Evolutionary conservation across 2,329 filamentous ascomycete species (phyloP).

Genomic region (Biscogniauxia mediterranea): DNA sequence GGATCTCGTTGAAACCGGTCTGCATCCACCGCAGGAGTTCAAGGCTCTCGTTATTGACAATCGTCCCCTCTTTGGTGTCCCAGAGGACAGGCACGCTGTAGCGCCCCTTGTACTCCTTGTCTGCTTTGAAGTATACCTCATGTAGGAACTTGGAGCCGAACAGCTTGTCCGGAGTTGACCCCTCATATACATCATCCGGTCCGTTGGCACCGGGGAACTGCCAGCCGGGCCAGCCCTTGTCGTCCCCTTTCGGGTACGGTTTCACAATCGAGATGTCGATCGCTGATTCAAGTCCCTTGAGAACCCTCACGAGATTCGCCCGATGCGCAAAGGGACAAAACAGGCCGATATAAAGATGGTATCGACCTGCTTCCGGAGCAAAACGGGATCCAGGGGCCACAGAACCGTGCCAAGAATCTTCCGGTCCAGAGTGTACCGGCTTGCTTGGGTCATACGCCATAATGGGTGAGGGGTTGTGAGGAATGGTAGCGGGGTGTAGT

Average conservation of each 20-base stretch:
- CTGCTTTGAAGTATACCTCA: constrained; percentile 61
- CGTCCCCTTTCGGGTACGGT: constrained; percentile 65
- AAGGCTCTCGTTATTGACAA: constrained; percentile 61
- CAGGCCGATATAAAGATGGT: constrained; percentile 43
- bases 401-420: constrained; percentile 27
- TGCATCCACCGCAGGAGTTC: constrained; percentile 59
- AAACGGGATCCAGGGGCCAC: constrained; percentile 22
- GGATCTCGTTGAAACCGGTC: constrained; percentile 51
- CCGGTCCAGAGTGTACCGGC: constrained; percentile 22
- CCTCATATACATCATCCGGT: constrained; percentile 50
- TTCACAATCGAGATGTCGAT: constrained; percentile 59
- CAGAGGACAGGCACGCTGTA: constrained; percentile 62
- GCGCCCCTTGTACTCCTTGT: constrained; percentile 57
- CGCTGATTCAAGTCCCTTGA: constrained; percentile 55
- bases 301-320: constrained; percentile 53
- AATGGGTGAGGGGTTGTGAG: background rate
- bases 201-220: constrained; percentile 48
- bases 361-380: constrained; percentile 23
- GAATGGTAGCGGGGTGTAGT: background rate
- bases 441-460: constrained; percentile 16
- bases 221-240: constrained; percentile 63
- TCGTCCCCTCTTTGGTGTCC: constrained; percentile 55
- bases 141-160: constrained; percentile 59
- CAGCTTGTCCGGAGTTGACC: constrained; percentile 58
- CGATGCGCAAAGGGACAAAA: constrained; percentile 67